Conservation (phyloP, 495 filamentous ascomycete genomes). For the Hypoxylon trugodes region DNA sequence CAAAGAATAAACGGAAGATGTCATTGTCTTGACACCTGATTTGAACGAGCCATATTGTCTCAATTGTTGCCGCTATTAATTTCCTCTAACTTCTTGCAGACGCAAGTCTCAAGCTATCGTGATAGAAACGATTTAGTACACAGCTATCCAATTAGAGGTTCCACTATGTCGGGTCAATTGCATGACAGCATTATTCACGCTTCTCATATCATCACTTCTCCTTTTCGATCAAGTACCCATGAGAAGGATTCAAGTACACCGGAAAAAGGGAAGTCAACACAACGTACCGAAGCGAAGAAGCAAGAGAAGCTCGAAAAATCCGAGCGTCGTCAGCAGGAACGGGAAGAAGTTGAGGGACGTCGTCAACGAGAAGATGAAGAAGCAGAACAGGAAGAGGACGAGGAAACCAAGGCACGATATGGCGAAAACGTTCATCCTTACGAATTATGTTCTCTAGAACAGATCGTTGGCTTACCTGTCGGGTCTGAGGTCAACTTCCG, state of each 20-base stretch:
- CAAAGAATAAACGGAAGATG: not conserved
- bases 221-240: constrained; percentile 8
- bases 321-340: constrained; percentile 46
- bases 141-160: not conserved
- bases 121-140: not conserved
- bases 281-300: constrained; percentile 18
- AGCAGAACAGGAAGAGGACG: constrained; percentile 46
- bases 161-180: constrained; percentile 6
- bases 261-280: constrained; percentile 18
- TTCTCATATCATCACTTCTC: not conserved
- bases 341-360: constrained; percentile 54
- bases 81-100: not conserved
- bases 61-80: not conserved
- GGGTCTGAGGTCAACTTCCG: constrained; percentile 71
- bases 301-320: constrained; percentile 45
- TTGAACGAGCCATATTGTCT: not conserved
- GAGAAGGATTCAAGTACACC: not conserved
- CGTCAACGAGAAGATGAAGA: constrained; percentile 43
- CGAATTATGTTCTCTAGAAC: constrained; percentile 23
- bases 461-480: not conserved
- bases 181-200: not conserved
- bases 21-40: not conserved
- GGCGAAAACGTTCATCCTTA: constrained; percentile 49
- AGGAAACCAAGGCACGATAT: constrained; percentile 62
- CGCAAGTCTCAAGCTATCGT: not conserved